Percentiles rank a stretch among this genome's conserved stretches.
Evolutionary conservation across 2,329 filamentous ascomycete species (phyloP).

Genomic region (Trichophyton equinum): DNA sequence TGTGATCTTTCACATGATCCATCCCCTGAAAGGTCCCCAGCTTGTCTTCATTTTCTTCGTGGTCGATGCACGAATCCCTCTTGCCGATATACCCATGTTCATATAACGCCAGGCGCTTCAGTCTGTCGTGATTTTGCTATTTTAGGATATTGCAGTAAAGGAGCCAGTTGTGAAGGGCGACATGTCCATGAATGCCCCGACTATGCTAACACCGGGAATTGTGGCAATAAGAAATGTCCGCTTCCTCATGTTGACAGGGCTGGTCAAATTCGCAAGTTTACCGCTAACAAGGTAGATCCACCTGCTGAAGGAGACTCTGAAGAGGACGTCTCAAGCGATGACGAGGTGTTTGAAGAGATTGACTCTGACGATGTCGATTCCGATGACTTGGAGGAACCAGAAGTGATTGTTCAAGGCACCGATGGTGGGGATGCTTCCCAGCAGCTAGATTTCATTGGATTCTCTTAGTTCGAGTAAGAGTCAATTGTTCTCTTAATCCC

Average conservation of each 20-base stretch:
- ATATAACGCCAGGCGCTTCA: slow-evolving; percentile 60
- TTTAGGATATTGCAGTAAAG: slow-evolving; percentile 79
- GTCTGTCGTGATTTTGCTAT: slow-evolving; percentile 78
- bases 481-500: neutral
- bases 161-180: slow-evolving; percentile 61
- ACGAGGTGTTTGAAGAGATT: slow-evolving; percentile 50
- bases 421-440: slow-evolving; percentile 37
- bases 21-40: slow-evolving; percentile 68
- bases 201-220: slow-evolving; percentile 80
- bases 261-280: slow-evolving; percentile 57
- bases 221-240: slow-evolving; percentile 68
- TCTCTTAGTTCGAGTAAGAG: slow-evolving; percentile 16
- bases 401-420: slow-evolving; percentile 25
- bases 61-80: slow-evolving; percentile 77
- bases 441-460: slow-evolving; percentile 43
- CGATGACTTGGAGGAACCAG: slow-evolving; percentile 40
- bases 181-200: slow-evolving; percentile 92
- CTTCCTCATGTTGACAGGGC: slow-evolving; percentile 80
- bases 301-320: slow-evolving; percentile 31
- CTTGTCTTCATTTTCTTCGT: slow-evolving; percentile 79
- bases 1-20: slow-evolving; percentile 89
- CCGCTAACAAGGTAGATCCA: slow-evolving; percentile 30
- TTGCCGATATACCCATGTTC: slow-evolving; percentile 78
- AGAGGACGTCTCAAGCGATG: slow-evolving; percentile 66
- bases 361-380: slow-evolving; percentile 71